These are phyloP conservation scores for Macroventuria anomochaeta DNA, from an alignment of 2,329 filamentous ascomycete genomes.

Conservation along the genomic window DNA sequence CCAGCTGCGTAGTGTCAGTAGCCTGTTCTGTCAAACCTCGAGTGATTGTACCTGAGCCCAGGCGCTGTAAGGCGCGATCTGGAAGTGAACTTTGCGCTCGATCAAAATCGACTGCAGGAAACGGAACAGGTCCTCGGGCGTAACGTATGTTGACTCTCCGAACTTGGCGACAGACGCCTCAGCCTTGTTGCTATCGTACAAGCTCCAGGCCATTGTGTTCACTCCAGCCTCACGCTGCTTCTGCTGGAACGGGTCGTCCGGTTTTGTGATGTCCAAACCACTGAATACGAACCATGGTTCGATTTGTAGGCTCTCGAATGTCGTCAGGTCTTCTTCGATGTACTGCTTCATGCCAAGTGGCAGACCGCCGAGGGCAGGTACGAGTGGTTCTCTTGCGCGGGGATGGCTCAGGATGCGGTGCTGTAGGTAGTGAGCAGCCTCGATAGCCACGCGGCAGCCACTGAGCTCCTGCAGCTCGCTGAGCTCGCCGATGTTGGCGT, in stretches of 20 bases:
- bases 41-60: slow-evolving; percentile 72
- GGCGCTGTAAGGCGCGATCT: slow-evolving; percentile 86
- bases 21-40: not conserved
- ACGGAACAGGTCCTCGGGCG: slow-evolving; percentile 73
- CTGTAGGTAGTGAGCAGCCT: slow-evolving; percentile 88
- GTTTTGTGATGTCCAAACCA: slow-evolving; percentile 79
- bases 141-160: slow-evolving; percentile 72
- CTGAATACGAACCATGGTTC: slow-evolving; percentile 91
- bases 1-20: slow-evolving; percentile 63
- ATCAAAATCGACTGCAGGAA: slow-evolving; percentile 77
- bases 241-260: slow-evolving; percentile 64
- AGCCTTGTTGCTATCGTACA: slow-evolving; percentile 83
- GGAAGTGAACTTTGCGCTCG: slow-evolving; percentile 72
- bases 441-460: slow-evolving; percentile 78
- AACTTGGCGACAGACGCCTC: slow-evolving; percentile 85
- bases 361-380: slow-evolving; percentile 87
- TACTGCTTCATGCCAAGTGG: slow-evolving; percentile 78
- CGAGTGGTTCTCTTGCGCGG: slow-evolving; percentile 78
- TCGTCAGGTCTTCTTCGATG: slow-evolving; percentile 77
- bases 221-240: slow-evolving; percentile 69
- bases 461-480: slow-evolving; percentile 74
- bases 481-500: slow-evolving; percentile 59
- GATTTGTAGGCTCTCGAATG: slow-evolving; percentile 73
- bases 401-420: slow-evolving; percentile 65
- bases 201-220: slow-evolving; percentile 81